phyloP scores from a whole-genome alignment of 2,329 filamentous ascomycete species.

The Fusarium compactum region DNA sequence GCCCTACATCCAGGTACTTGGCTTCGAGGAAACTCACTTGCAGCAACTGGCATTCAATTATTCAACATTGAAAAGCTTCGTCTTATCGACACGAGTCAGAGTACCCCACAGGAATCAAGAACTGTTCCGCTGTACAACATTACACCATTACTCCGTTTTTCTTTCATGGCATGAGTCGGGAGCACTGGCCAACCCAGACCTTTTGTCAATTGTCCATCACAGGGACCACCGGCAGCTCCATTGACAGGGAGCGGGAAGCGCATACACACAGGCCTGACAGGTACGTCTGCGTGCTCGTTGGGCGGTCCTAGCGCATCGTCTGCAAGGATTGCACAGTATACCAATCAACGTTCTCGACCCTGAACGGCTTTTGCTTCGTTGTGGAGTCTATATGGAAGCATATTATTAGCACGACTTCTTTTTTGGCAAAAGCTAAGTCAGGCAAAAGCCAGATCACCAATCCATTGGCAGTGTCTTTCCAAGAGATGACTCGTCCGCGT shows the following conservation, averaged over 20 bases:
- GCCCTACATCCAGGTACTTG: background rate
- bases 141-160: constrained; percentile 16
- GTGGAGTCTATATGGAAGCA: constrained; percentile 16
- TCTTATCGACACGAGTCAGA: background rate
- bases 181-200: constrained; percentile 16
- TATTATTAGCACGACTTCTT: constrained; percentile 5
- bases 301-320: constrained; percentile 29
- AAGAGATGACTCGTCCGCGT: background rate
- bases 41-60: background rate
- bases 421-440: constrained; percentile 8
- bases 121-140: constrained; percentile 12
- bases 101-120: background rate
- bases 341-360: constrained; percentile 29
- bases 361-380: constrained; percentile 33
- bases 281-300: constrained; percentile 37
- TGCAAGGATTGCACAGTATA: constrained; percentile 40
- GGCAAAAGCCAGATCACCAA: constrained; percentile 9
- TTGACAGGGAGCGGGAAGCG: constrained; percentile 48
- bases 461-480: background rate
- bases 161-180: constrained; percentile 8
- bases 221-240: constrained; percentile 30
- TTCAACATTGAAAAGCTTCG: background rate
- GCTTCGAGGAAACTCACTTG: background rate
- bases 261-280: constrained; percentile 43
- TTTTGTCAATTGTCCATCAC: constrained; percentile 16